Evolutionary conservation across 1,284 basidiomycete species (phyloP).

Genomic region (Moesziomyces sp.): DNA sequence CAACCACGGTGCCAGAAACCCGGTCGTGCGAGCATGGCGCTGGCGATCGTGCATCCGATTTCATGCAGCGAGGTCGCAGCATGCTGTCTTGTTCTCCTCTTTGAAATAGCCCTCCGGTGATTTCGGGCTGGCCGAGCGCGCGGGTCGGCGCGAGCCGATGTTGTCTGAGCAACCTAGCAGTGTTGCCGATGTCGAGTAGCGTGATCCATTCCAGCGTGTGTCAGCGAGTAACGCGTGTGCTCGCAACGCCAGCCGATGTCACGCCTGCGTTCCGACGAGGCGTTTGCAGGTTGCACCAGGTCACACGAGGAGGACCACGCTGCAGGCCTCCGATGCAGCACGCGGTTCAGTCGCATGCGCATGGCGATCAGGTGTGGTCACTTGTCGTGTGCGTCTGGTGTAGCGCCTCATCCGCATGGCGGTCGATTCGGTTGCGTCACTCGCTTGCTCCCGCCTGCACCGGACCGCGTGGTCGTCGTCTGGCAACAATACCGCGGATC

Average conservation of each 20-base stretch:
- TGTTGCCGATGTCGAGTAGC: too few species aligned
- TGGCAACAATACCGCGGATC: neutral
- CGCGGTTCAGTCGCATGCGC: neutral
- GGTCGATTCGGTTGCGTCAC: neutral
- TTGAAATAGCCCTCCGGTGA: too few species aligned
- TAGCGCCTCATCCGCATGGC: neutral
- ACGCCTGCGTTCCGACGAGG: neutral
- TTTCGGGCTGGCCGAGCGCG: too few species aligned
- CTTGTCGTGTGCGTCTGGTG: neutral
- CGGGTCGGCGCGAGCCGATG: too few species aligned
- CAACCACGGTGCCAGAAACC: neutral
- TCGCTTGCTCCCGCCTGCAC: neutral
- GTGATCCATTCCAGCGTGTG: neutral
- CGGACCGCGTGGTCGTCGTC: neutral
- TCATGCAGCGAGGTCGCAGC: neutral
- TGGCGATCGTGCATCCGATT: neutral
- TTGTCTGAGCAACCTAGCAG: too few species aligned
- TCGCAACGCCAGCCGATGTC: too few species aligned
- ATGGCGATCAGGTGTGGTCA: neutral
- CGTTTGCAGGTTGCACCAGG: neutral
- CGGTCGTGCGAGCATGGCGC: constrained; percentile 3
- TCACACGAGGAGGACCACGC: neutral
- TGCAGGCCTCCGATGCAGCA: neutral
- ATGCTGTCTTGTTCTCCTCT: neutral
- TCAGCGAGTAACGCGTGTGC: neutral